These are phyloP conservation scores for Neofusicoccum kwambonambiense DNA, from an alignment of 2,329 filamentous ascomycete genomes.

Conservation along the genomic window DNA sequence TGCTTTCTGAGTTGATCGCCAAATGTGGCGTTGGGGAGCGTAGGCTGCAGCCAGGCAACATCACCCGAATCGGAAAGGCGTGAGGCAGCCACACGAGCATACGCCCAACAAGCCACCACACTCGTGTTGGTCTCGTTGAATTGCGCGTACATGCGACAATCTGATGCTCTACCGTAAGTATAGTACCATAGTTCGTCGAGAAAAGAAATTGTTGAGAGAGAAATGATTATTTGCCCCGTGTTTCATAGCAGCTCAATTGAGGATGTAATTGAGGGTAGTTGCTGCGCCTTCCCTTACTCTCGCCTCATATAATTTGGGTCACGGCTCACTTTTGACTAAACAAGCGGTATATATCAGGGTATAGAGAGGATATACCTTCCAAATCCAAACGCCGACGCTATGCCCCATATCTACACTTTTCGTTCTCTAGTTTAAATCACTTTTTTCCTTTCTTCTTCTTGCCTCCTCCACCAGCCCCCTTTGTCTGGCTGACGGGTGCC, in stretches of 20 bases:
- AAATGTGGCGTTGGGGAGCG: neutral
- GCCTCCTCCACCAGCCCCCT: conserved; percentile 18
- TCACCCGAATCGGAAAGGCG: neutral
- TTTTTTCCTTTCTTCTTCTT: conserved; percentile 24
- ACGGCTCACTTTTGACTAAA: neutral
- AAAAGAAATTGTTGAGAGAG: too few species aligned
- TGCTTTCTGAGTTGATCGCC: neutral
- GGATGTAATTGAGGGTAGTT: too few species aligned
- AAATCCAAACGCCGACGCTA: conserved; percentile 2
- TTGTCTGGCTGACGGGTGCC: conserved; percentile 40
- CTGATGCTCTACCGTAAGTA: too few species aligned
- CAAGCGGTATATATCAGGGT: neutral
- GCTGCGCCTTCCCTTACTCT: too few species aligned
- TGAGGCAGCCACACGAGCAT: neutral
- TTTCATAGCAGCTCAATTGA: too few species aligned
- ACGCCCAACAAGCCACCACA: neutral
- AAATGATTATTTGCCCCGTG: too few species aligned
- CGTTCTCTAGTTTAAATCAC: neutral
- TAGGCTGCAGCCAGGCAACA: neutral
- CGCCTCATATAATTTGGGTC: too few species aligned
- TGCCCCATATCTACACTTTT: neutral
- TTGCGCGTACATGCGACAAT: too few species aligned
- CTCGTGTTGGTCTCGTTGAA: too few species aligned
- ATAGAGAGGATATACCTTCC: neutral
- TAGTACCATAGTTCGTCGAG: too few species aligned